phyloP scores from a whole-genome alignment of 352 stramenopile species.

The Peronosclerospora sorghi region DNA sequence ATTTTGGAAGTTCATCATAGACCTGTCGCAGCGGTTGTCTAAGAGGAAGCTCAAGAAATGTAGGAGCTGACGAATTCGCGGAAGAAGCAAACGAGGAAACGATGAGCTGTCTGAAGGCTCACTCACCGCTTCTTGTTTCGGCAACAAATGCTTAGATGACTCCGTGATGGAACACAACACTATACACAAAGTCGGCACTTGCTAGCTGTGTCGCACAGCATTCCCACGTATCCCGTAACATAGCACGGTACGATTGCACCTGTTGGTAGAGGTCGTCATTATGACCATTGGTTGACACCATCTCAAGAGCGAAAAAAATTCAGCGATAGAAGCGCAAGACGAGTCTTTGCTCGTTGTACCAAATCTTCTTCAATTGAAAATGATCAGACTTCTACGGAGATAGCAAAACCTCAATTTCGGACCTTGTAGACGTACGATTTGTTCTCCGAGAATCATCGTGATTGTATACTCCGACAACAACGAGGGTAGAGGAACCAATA shows the following conservation, averaged over 20 bases:
- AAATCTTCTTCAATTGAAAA: too few species aligned
- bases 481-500: too few species aligned
- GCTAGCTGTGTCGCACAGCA: slow-evolving; percentile 66
- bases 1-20: slow-evolving; percentile 72
- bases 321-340: too few species aligned
- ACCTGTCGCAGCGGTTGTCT: slow-evolving; percentile 66
- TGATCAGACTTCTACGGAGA: too few species aligned
- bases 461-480: too few species aligned
- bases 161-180: slow-evolving; percentile 78
- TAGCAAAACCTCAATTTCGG: too few species aligned
- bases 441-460: too few species aligned
- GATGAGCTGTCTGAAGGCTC: slow-evolving; percentile 17
- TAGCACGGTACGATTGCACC: slow-evolving; percentile 70
- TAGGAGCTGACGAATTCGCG: slow-evolving; percentile 73
- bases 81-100: slow-evolving; percentile 64
- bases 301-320: too few species aligned
- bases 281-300: slow-evolving; percentile 7
- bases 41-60: slow-evolving; percentile 84
- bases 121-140: slow-evolving; percentile 8
- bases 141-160: slow-evolving; percentile 63
- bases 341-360: too few species aligned
- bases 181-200: slow-evolving; percentile 71
- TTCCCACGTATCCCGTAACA: slow-evolving; percentile 81
- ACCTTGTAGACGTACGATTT: too few species aligned
- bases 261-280: slow-evolving; percentile 48